phyloP scores from a whole-genome alignment of 176 grass and related monocot genomes.

The Aegilops bicornis region DNA sequence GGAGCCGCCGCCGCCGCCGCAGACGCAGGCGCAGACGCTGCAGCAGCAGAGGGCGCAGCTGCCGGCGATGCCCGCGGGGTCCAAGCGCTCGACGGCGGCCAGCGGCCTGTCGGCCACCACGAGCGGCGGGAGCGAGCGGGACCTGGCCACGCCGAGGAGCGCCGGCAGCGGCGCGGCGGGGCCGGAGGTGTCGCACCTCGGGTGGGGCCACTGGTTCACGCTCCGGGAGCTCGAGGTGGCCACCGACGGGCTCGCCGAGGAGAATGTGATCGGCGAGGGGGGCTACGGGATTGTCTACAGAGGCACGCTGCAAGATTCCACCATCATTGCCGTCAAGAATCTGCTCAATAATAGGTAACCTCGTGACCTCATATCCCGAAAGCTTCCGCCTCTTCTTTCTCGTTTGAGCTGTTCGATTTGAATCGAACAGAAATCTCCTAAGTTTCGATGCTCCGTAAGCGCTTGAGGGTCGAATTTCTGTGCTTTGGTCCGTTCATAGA shows the following conservation, averaged over 20 bases:
- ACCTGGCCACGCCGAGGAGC: conserved; percentile 37
- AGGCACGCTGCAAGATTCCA: conserved; percentile 61
- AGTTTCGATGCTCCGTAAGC: background rate
- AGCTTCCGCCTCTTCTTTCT: background rate
- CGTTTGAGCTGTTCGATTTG: background rate
- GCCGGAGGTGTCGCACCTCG: conserved; percentile 89
- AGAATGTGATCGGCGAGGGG: conserved; percentile 95
- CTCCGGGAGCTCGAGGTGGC: conserved; percentile 89
- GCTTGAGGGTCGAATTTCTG: background rate
- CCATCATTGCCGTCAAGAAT: conserved; percentile 84
- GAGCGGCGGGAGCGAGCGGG: conserved; percentile 67
- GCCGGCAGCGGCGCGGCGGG: conserved; percentile 22
- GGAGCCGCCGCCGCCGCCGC: conserved; percentile 32
- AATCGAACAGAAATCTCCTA: background rate
- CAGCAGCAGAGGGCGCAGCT: conserved; percentile 22
- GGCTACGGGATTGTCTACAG: conserved; percentile 94
- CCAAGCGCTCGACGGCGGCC: conserved; percentile 37
- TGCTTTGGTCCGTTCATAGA: background rate
- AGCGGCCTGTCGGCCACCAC: conserved; percentile 51
- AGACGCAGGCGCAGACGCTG: background rate
- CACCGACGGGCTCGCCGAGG: conserved; percentile 68
- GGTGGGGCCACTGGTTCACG: conserved; percentile 95
- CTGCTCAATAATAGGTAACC: conserved; percentile 87
- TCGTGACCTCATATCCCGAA: background rate
- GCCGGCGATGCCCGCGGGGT: conserved; percentile 36